Conservation (phyloP, 306 rosid species). For the Amphicarpaea edgeworthii region DNA sequence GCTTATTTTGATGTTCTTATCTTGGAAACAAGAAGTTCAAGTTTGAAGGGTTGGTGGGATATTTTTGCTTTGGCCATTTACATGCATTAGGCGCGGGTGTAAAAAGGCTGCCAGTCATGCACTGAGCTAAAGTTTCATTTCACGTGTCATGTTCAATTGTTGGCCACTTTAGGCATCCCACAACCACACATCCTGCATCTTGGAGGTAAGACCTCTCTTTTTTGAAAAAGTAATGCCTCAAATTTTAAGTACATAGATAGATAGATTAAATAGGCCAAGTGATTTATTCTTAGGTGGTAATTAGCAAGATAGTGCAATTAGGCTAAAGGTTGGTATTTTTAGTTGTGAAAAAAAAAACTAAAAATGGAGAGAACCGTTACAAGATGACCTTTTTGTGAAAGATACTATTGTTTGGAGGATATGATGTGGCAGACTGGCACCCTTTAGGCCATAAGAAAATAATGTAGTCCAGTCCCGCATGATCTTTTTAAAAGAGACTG, state of each 20-base stretch:
- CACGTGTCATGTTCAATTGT: slow-evolving; percentile 16
- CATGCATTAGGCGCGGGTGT: slow-evolving; percentile 16
- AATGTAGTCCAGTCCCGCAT: background rate
- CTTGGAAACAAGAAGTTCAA: background rate
- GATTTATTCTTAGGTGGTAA: background rate
- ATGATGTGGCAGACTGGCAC: background rate
- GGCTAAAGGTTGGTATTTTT: background rate
- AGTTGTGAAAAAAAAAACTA: slow-evolving; percentile 3
- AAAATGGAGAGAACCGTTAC: background rate
- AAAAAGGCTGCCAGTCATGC: slow-evolving; percentile 23
- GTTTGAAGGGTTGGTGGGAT: slow-evolving; percentile 28
- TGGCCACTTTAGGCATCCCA: slow-evolving; percentile 30
- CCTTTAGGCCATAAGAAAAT: background rate
- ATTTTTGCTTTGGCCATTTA: background rate
- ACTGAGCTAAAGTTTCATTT: slow-evolving; percentile 21
- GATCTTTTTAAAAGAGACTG: slow-evolving; percentile 3
- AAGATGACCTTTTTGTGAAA: background rate
- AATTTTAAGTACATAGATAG: background rate
- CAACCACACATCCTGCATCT: slow-evolving; percentile 21
- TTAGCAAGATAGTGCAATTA: background rate
- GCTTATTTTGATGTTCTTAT: background rate
- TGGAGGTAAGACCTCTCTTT: background rate
- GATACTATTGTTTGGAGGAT: slow-evolving; percentile 6
- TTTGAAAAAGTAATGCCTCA: background rate
- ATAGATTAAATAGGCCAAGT: background rate